Base-by-base conservation (phyloP, 1,284 basidiomycete species). In the Fomitopsis schrenkii region DNA sequence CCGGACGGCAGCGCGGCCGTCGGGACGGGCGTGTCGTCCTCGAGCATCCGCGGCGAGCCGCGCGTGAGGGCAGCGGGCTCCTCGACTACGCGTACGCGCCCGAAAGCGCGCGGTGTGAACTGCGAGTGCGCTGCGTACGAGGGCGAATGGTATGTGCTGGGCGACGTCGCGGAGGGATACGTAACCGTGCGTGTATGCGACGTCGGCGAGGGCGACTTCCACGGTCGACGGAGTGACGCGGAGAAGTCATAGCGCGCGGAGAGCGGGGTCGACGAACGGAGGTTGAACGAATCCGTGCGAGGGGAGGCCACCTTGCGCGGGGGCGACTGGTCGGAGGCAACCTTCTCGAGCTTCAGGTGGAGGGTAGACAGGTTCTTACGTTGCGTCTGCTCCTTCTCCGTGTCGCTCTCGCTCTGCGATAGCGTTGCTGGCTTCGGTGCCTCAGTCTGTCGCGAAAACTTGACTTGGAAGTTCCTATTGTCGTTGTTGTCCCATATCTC, bases 401-500 rank as follows among this genome's bases (percentile, higher is more conserved):
- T 59, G 19, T 59, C 48, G 40, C 57, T 59, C 50, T 59, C 60
- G 55, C 62, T 64, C 68, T 55, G 55, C 7, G 63, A 36, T 54
- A 63, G 61, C 62, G 74, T 64, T 9, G 67, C 61, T 57, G 73
- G 61, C 12, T 56, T 14, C n/a, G 52, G 35, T 1, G 33, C 52
- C n/a, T 36, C 52, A 10, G 14, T 55, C 52, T 63, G 58, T 60
- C 72, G 71, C 55, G 71, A 74, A 67, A 93, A 90, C 58, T 76
- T 80, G 55, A 93, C 84, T 63, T 87, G 79, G 74, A 96, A 98
- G 73, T 98, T 94, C 64, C 80, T 72, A 6, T 88, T 90, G 42
- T 72, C 76, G 71, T 98, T 97, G 79, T 95, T 97, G 75, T 98
- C 96, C 96, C 97, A 98, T 62, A 91, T 85, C 70, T 91, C 88